Evolutionary conservation across 2,329 filamentous ascomycete genomes (phyloP), one percentile per base, ranked within the genome.

Genomic region (Taxawa tesnikishii): DNA sequence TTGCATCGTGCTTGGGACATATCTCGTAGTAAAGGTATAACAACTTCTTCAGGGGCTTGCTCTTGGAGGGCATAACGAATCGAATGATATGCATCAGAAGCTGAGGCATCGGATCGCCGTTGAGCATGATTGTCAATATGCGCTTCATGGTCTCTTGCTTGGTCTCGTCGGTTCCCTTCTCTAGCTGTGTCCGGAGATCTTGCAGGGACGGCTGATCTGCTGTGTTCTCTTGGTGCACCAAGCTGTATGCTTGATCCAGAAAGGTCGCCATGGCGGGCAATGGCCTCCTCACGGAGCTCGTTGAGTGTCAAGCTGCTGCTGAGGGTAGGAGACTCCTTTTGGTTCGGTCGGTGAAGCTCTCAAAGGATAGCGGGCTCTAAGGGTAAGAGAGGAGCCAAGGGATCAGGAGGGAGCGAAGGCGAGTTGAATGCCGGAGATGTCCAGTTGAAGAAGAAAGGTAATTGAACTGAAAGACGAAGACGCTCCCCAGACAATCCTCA

Each of bases 1-100:
- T 78, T 33, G 78, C 69, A 59, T 98, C 90, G 37, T 85, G 77
- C 66, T 98, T 98, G 25, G 88, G 90, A 58, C 90, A 96, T 56
- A 96, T 90, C 63, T 98, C 90, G 57, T 96, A 94, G 67, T 98
- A 98, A 60, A 98, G 90, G 64, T 98, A 98, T 34, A 98, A 73
- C 39, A 98, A 72, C 68, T 98, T 98, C 74, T 98, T 98, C 50
- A 98, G 68, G 26, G 80, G 68, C 66, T 98, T 98, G 60, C 82
- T 84, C 67, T 92, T 94, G 42, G 85, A 94, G 10, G 90, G 90
- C 90, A 98, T 98, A 49, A 98, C 87, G 57, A 98, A 98, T 57
- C 90, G 84, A 59, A 98, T 98, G 53, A 98, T 98, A 65, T 96
- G 90, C 90, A 98, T 98, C 48, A 98, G 76, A 13, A 98, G 70